Evolutionary conservation across 2,329 filamentous ascomycete species (phyloP).

Genomic region (Rutstroemia sp.): DNA sequence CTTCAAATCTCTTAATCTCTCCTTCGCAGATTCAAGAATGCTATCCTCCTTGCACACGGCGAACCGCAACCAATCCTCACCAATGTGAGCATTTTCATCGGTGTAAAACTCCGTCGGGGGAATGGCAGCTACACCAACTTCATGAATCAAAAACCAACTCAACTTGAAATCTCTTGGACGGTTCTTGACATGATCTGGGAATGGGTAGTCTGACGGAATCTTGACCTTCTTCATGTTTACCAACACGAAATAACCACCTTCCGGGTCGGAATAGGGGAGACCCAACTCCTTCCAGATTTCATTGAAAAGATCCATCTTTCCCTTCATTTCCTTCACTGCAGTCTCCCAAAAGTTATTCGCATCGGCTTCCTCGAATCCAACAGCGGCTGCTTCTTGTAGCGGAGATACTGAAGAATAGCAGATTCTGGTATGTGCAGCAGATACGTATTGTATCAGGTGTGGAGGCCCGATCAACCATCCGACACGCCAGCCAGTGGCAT

Average conservation of each 20-base stretch:
- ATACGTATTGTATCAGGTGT: slow-evolving; percentile 83
- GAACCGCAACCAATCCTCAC: slow-evolving; percentile 89
- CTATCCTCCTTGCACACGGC: slow-evolving; percentile 94
- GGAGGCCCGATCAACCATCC: slow-evolving; percentile 88
- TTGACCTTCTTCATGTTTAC: slow-evolving; percentile 88
- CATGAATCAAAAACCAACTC: slow-evolving; percentile 93
- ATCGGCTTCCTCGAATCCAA: slow-evolving; percentile 90
- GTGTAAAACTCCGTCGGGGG: slow-evolving; percentile 98
- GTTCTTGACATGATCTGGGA: slow-evolving; percentile 79
- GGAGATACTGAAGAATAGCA: slow-evolving; percentile 93
- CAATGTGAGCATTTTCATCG: slow-evolving; percentile 71
- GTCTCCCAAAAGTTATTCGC: slow-evolving; percentile 79
- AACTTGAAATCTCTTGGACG: slow-evolving; percentile 91
- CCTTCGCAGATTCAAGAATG: slow-evolving; percentile 72
- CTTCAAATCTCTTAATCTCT: slow-evolving; percentile 44
- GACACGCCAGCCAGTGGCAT: slow-evolving; percentile 94
- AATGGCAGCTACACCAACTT: slow-evolving; percentile 91
- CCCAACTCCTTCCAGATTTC: slow-evolving; percentile 68
- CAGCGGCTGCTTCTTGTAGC: slow-evolving; percentile 86
- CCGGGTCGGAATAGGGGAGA: slow-evolving; percentile 62
- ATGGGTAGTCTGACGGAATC: slow-evolving; percentile 75
- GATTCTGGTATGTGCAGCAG: slow-evolving; percentile 89
- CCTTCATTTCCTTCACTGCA: slow-evolving; percentile 79
- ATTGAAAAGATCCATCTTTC: slow-evolving; percentile 82
- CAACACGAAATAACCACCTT: slow-evolving; percentile 95